phyloP scores from a whole-genome alignment of 371 early-diverging fungal genomes.

The Funneliformis caledonium region DNA sequence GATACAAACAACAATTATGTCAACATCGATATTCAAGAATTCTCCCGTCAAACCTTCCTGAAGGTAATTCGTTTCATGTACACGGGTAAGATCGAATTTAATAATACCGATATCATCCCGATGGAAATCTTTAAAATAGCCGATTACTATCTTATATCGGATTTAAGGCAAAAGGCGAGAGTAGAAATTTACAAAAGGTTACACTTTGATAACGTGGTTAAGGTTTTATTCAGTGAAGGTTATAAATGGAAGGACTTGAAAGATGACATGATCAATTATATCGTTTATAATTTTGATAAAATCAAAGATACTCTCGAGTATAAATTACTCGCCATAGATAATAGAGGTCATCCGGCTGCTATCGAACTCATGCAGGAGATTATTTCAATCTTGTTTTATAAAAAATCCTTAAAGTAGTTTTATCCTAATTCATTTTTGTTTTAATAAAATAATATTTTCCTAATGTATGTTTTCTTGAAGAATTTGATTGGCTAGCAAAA shows the following conservation, averaged over 20 bases:
- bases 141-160: slow-evolving; percentile 25
- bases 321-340: not conserved
- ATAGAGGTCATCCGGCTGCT: not conserved
- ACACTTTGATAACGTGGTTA: slow-evolving; percentile 1
- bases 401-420: not conserved
- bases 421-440: not conserved
- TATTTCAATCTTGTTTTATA: not conserved
- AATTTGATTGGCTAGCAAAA: too few species aligned
- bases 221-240: slow-evolving; percentile 2
- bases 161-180: slow-evolving; percentile 15
- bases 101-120: not conserved
- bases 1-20: not conserved
- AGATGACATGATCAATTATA: slow-evolving; percentile 24
- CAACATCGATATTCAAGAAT: not conserved
- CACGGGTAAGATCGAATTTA: not conserved
- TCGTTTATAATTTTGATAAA: slow-evolving; percentile 16
- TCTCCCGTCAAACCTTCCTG: not conserved
- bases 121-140: slow-evolving; percentile 17
- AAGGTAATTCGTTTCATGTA: slow-evolving; percentile 10
- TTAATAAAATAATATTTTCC: not conserved
- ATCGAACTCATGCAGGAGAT: not conserved
- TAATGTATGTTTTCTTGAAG: too few species aligned
- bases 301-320: slow-evolving; percentile 13
- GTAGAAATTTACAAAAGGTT: slow-evolving; percentile 4
- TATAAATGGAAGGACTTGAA: slow-evolving; percentile 25